Conservation (phyloP, 202 grass and related monocot species). For the Carex arenaria region DNA sequence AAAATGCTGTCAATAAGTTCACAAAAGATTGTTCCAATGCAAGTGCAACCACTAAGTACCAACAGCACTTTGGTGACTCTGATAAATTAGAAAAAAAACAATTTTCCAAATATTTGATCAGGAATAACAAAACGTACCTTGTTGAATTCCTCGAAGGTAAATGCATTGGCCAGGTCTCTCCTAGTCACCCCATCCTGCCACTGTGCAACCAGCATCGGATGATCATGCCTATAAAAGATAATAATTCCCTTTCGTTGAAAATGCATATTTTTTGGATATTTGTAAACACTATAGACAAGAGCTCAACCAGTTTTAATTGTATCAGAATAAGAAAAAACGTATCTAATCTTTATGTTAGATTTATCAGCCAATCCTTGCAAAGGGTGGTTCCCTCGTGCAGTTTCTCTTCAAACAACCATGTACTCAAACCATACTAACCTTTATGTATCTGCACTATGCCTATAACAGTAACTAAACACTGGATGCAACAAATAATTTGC, state of each 20-base stretch:
- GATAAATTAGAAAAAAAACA: neutral
- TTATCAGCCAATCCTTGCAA: neutral
- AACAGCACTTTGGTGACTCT: neutral
- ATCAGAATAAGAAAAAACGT: neutral
- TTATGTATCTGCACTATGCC: neutral
- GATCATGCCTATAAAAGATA: conserved; percentile 55
- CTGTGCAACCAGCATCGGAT: conserved; percentile 82
- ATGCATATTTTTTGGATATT: neutral
- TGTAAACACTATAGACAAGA: neutral
- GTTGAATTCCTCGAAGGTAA: conserved; percentile 84
- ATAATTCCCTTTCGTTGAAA: neutral
- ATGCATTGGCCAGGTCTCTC: conserved; percentile 52
- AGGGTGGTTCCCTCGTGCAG: neutral
- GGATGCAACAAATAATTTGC: neutral
- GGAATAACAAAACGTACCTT: conserved; percentile 38
- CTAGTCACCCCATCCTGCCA: conserved; percentile 93
- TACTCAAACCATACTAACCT: neutral
- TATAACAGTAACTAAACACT: neutral
- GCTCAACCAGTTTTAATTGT: neutral
- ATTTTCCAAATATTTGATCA: neutral
- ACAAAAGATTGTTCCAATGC: neutral
- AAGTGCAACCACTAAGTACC: neutral
- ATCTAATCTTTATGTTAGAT: neutral
- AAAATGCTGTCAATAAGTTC: neutral
- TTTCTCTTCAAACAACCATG: neutral